phyloP scores from a whole-genome alignment of 2,329 filamentous ascomycete genomes.

The Calonectria pteridis region DNA sequence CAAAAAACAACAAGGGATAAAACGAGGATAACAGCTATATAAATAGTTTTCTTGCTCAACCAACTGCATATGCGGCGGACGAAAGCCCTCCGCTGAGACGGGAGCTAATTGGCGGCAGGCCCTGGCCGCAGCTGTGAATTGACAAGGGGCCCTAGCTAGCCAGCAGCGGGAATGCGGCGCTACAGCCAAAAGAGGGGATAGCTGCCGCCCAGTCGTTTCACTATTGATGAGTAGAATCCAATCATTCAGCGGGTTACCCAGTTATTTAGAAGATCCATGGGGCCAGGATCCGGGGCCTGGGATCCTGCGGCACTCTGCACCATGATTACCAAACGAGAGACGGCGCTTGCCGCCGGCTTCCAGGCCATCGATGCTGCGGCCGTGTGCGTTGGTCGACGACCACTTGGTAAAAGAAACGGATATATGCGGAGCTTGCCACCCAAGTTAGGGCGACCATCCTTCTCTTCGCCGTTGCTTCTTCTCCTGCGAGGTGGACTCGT shows the following conservation, averaged over 20 bases:
- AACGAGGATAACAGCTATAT: not conserved
- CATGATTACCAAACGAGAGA: not conserved
- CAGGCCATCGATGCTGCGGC: not conserved
- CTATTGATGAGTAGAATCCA: not conserved
- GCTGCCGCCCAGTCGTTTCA: not conserved
- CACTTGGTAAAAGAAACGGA: not conserved
- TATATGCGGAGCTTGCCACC: not conserved
- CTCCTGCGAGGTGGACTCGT: not conserved
- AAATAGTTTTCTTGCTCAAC: not conserved
- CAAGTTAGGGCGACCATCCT: not conserved
- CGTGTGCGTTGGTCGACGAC: not conserved
- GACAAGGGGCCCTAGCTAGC: not conserved
- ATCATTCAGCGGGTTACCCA: not conserved
- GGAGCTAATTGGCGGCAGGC: not conserved
- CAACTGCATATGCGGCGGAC: not conserved
- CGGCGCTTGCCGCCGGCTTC: not conserved
- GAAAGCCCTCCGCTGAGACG: not conserved
- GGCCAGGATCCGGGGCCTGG: not conserved
- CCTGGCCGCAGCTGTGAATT: not conserved
- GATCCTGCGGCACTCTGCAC: not conserved
- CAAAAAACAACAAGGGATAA: not conserved
- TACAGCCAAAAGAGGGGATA: not conserved
- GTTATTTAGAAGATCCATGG: not conserved
- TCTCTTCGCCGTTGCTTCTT: not conserved
- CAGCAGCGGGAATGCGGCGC: not conserved